A percentile compares a stretch with the other conserved stretches of the same genome.
Conservation (phyloP, 169 alveolate genomes). For the Plasmodium reichenowi region DNA sequence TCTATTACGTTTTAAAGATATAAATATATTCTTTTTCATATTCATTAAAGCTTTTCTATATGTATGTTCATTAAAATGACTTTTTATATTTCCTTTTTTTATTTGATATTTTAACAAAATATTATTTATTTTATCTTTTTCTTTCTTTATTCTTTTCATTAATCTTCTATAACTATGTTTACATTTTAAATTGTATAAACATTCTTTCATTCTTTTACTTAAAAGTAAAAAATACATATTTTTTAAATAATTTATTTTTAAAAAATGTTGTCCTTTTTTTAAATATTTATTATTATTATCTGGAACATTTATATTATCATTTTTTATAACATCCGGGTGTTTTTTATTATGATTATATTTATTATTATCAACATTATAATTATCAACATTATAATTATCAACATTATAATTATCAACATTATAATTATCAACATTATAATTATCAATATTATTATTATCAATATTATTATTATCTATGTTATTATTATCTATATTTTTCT, state of each 20-base stretch:
- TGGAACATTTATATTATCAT: background rate
- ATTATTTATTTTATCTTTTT: constrained; percentile 34
- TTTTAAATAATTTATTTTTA: constrained; percentile 21
- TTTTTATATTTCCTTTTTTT: constrained; percentile 22
- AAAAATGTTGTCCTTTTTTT: constrained; percentile 3
- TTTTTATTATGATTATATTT: too few species aligned
- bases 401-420: too few species aligned
- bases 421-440: too few species aligned
- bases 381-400: too few species aligned
- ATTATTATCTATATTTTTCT: too few species aligned
- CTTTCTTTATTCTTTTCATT: constrained; percentile 47
- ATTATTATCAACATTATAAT: too few species aligned
- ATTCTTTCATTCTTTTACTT: constrained; percentile 43
- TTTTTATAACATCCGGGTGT: too few species aligned
- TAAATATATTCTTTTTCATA: constrained; percentile 36
- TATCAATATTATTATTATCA: too few species aligned
- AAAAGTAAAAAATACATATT: constrained; percentile 50
- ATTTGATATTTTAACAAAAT: constrained; percentile 34
- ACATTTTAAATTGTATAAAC: constrained; percentile 24
- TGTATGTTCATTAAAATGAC: constrained; percentile 21
- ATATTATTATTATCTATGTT: too few species aligned
- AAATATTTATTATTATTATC: background rate
- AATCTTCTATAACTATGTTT: constrained; percentile 46
- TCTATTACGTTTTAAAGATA: constrained; percentile 30
- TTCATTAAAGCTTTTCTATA: constrained; percentile 60